Evolutionary conservation across 148 eudicot genomes (phyloP).

Genomic region (Dianthus caryophyllus): DNA sequence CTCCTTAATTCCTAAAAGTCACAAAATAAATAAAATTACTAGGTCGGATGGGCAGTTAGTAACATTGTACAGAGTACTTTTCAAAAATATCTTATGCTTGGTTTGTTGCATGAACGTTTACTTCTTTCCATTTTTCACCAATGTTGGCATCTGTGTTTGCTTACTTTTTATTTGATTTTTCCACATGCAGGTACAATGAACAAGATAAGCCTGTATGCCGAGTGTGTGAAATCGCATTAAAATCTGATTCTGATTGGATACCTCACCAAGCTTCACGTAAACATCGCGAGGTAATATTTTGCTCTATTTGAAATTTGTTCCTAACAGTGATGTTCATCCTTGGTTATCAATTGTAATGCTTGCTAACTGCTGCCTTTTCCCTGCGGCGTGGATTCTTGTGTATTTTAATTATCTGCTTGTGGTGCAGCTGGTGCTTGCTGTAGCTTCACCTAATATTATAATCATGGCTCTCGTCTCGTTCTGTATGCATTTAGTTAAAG

Average conservation of each 20-base stretch:
- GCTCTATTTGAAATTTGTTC: neutral
- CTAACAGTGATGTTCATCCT: neutral
- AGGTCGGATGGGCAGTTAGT: neutral
- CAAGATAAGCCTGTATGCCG: constrained; percentile 80
- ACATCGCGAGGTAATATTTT: constrained; percentile 72
- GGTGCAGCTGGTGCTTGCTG: constrained; percentile 1
- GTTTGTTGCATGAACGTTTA: neutral
- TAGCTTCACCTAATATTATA: neutral
- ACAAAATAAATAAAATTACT: neutral
- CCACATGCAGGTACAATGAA: constrained; percentile 73
- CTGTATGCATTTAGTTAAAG: neutral
- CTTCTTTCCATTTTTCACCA: neutral
- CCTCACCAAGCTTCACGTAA: constrained; percentile 86
- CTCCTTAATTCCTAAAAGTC: neutral
- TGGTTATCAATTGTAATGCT: neutral
- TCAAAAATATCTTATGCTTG: neutral
- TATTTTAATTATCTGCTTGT: neutral
- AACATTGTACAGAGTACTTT: neutral
- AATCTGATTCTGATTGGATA: constrained; percentile 80
- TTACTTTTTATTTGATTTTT: neutral
- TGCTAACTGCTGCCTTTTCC: neutral
- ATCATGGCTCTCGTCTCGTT: neutral
- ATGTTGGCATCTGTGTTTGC: neutral
- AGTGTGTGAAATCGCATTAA: constrained; percentile 70
- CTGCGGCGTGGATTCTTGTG: neutral